Base-by-base conservation (phyloP, 257 asterid species). In the Lantana camara region DNA sequence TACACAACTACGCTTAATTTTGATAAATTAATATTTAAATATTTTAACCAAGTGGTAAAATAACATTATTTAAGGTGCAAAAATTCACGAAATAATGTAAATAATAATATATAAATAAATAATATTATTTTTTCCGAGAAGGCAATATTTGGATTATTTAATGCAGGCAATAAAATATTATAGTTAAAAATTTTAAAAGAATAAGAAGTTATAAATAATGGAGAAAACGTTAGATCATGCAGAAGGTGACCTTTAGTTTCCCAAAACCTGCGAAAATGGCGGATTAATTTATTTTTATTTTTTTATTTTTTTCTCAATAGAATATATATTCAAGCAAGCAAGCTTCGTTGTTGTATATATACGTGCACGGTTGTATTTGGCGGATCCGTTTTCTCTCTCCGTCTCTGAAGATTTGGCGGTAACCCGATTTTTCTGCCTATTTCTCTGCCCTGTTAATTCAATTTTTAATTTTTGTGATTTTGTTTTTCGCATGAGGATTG, bases 401-500 rank as follows among this genome's bases (percentile, higher is more conserved):
- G 15, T 72, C 80, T 53, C 73, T 47, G 21, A 45, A 48, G 71
- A 71, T 77, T 82, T 80, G 79, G 81, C 81, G 95, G 95, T 86
- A 77, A 73, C 60, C 79, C 74, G 77, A 77, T 70, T 60, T 65
- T 73, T 58, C 66, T 69, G 74, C 80, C 76, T 66, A 59, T 67
- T 63, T 52, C 73, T 65, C 54, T 63, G 34, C 71, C 30, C 60
- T 44, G 29, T 35, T 47, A 62, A 24, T 47, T 29, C 20, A 48
- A 49, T 74, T 51, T 50, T 14, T 38, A 52, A 1, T 37, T 60
- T 35, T 57, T 57, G 47, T 45, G 3, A 16, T n/a, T 60, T 30
- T 34, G 12, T 56, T 41, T 38, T 17, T 61, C 27, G 54, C 44
- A 55, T 44, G 32, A 52, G 45, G 59, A 16, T 45, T 38, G 62